Conservation (phyloP, 2,329 filamentous ascomycete species). For the Lasiodiplodia theobromae region DNA sequence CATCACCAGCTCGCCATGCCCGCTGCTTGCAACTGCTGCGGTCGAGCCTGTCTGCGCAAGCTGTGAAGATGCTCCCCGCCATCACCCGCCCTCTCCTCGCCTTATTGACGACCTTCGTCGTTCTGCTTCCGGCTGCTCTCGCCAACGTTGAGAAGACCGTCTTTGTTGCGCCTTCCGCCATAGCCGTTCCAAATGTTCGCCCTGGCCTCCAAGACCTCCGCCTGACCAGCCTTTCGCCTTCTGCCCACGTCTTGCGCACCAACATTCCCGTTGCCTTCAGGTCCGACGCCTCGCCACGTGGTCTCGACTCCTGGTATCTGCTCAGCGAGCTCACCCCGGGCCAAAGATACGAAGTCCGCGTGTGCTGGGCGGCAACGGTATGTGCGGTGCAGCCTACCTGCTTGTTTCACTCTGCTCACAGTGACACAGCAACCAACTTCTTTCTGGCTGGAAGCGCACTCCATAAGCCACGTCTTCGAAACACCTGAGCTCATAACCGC, state of each 20-base stretch:
- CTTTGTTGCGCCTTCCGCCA: constrained; percentile 74
- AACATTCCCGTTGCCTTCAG: constrained; percentile 74
- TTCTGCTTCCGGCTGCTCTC: constrained; percentile 13
- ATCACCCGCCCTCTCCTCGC: constrained; percentile 1
- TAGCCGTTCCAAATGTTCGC: constrained; percentile 63
- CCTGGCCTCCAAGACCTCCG: constrained; percentile 67
- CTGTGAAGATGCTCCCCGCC: constrained; percentile 28
- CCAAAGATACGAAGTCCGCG: constrained; percentile 85
- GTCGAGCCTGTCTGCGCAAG: constrained; percentile 28
- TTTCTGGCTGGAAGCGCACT: constrained; percentile 73
- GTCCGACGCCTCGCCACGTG: constrained; percentile 58
- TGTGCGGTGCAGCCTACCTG: constrained; percentile 46
- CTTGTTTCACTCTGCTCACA: constrained; percentile 17
- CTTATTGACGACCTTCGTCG: constrained; percentile 2
- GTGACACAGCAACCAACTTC: constrained; percentile 78
- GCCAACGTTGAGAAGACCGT: constrained; percentile 93
- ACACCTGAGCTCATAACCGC: constrained; percentile 70
- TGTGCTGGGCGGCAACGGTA: constrained; percentile 95
- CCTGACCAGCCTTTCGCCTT: constrained; percentile 70
- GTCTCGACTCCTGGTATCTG: constrained; percentile 78
- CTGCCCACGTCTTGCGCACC: constrained; percentile 63
- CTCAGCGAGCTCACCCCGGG: constrained; percentile 73
- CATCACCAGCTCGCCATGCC: constrained; percentile 26
- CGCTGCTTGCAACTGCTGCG: constrained; percentile 24
- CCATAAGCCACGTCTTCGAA: constrained; percentile 67